Conservation (phyloP, 768 basidiomycete genomes). For the Lactarius indigo region DNA sequence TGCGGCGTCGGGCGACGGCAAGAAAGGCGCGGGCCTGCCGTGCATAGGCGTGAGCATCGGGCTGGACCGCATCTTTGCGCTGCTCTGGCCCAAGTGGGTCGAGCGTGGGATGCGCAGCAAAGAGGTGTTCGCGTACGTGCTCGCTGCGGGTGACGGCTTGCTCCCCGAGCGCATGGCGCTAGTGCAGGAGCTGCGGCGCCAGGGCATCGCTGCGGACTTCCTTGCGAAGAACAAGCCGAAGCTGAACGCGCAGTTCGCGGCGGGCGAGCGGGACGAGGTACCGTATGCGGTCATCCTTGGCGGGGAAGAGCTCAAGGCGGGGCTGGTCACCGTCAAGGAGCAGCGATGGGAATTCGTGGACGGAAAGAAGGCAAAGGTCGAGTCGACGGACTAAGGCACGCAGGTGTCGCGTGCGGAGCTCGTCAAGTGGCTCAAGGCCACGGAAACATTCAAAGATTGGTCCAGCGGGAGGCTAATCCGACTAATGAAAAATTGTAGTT, state of each 20-base stretch:
- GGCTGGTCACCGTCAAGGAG: slow-evolving; percentile 87
- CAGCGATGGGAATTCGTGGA: slow-evolving; percentile 78
- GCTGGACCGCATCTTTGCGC: slow-evolving; percentile 87
- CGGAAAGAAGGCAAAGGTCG: slow-evolving; percentile 62
- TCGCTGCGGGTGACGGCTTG: slow-evolving; percentile 87
- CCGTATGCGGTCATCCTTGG: slow-evolving; percentile 95
- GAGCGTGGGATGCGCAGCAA: slow-evolving; percentile 79
- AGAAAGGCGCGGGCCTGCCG: slow-evolving; percentile 64
- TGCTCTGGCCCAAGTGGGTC: slow-evolving; percentile 85
- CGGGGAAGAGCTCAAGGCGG: slow-evolving; percentile 76
- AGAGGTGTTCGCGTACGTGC: slow-evolving; percentile 91
- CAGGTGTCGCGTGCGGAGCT: slow-evolving; percentile 39
- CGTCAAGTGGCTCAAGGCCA: slow-evolving; percentile 35
- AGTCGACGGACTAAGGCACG: slow-evolving; percentile 45
- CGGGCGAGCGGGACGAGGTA: slow-evolving; percentile 86
- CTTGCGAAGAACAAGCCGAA: slow-evolving; percentile 92
- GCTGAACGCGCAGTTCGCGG: slow-evolving; percentile 78
- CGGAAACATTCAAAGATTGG: slow-evolving; percentile 33
- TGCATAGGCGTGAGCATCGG: slow-evolving; percentile 94
- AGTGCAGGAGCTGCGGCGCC: slow-evolving; percentile 80
- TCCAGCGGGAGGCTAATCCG: slow-evolving; percentile 31
- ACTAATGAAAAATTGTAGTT: slow-evolving; percentile 22
- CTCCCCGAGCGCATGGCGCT: slow-evolving; percentile 80
- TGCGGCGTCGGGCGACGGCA: slow-evolving; percentile 72
- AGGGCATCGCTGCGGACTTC: slow-evolving; percentile 94